Evolutionary conservation across 1,284 basidiomycete genomes (phyloP).

Genomic region (Sphaerobolus stellatus): DNA sequence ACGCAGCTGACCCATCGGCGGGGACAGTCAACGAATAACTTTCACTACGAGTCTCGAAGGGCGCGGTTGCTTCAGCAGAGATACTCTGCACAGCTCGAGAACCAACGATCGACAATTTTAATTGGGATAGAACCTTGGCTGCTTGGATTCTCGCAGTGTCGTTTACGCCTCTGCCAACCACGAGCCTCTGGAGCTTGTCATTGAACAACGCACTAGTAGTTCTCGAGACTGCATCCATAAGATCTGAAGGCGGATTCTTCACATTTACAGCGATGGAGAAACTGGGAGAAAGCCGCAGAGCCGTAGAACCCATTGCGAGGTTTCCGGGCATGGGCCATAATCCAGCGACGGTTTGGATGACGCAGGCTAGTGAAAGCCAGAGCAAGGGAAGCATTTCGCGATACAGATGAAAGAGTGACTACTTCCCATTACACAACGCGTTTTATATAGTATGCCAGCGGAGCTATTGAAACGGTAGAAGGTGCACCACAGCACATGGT

Average conservation of each 20-base stretch:
- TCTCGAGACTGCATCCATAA: constrained; percentile 43
- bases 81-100: constrained; percentile 36
- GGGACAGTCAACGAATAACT: constrained; percentile 67
- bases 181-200: constrained; percentile 49
- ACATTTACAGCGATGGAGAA: constrained; percentile 47
- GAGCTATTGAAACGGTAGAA: too few relatives aligned
- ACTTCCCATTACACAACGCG: too few relatives aligned
- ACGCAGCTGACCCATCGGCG: constrained; percentile 55
- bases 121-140: constrained; percentile 30
- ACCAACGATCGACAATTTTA: constrained; percentile 20
- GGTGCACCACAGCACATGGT: too few relatives aligned
- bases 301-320: constrained; percentile 47
- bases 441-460: too few relatives aligned
- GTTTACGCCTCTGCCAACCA: constrained; percentile 48
- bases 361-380: too few relatives aligned
- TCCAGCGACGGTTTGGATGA: neutral
- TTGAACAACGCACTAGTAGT: constrained; percentile 38
- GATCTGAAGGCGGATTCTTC: constrained; percentile 42
- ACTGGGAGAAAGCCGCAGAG: constrained; percentile 48
- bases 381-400: neutral
- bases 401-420: too few relatives aligned
- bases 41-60: constrained; percentile 60
- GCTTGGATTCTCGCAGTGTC: constrained; percentile 34
- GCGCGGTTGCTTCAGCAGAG: constrained; percentile 53
- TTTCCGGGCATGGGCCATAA: constrained; percentile 66